Evolutionary conservation across 2,329 filamentous ascomycete genomes (phyloP).

Genomic region (Trichoderma sp.): DNA sequence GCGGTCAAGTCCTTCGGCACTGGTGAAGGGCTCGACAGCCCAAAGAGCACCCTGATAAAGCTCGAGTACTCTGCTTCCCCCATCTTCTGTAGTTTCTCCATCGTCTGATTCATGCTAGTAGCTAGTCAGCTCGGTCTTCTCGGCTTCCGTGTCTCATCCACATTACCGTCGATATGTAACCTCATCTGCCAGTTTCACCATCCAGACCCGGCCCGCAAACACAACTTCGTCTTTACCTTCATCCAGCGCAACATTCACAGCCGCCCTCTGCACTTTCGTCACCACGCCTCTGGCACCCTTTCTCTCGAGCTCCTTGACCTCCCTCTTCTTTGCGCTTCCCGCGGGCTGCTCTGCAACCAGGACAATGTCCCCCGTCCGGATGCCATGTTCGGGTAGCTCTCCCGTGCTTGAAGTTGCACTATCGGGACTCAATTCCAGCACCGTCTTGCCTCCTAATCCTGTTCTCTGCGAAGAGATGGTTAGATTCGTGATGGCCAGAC

Average conservation of each 20-base stretch:
- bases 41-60: conserved; percentile 62
- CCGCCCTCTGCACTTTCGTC: conserved; percentile 55
- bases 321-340: conserved; percentile 68
- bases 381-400: conserved; percentile 69
- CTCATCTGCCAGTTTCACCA: conserved; percentile 66
- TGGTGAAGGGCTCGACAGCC: conserved; percentile 51
- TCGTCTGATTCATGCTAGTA: conserved; percentile 58
- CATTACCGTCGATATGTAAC: conserved; percentile 58
- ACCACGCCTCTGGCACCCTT: conserved; percentile 70
- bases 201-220: conserved; percentile 53
- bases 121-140: background rate
- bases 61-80: conserved; percentile 53
- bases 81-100: conserved; percentile 59
- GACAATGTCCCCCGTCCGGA: conserved; percentile 75
- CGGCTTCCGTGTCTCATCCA: background rate
- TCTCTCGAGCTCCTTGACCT: conserved; percentile 67
- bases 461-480: conserved; percentile 73
- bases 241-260: conserved; percentile 66
- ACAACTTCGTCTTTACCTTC: conserved; percentile 53
- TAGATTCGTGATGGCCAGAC: conserved; percentile 77
- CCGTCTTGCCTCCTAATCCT: conserved; percentile 84
- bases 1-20: conserved; percentile 41
- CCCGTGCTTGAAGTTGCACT: conserved; percentile 55
- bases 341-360: conserved; percentile 71
- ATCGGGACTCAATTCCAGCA: conserved; percentile 76